Evolutionary conservation across 1,284 basidiomycete species (phyloP), one percentile per base, ranked within the genome.

Genomic region (Trametes polyzona): DNA sequence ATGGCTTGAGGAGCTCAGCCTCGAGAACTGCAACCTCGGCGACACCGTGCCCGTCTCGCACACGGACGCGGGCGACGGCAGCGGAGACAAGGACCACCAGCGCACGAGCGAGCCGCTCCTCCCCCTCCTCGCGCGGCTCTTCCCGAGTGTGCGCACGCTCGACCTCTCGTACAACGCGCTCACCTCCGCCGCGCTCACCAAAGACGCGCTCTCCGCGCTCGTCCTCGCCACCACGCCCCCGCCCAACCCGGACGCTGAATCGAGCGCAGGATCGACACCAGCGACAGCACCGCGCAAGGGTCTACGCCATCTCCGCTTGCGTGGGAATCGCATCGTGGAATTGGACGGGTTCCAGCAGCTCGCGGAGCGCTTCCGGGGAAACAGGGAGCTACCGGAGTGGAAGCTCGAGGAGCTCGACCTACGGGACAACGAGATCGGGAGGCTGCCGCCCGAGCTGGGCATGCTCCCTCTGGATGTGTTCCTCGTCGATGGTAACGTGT

Each of bases 401-500:
- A 84, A 82, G 65, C 74, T 92, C 43, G 89, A 92, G 65, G 90
- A 93, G 68, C 71, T 93, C 37, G 91, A 93, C 71, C 61, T 92
- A 64, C 73, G 90, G 58, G 89, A 93, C 65, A 93, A 93, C 61
- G 87, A 89, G 66, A 83, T 93, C 51, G 77, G 78, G 9, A 84
- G 80, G 71, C 70, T 93, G 32, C 84, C 83, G 0, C 73, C 87
- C 4, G 84, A 87, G 66, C 69, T 92, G 50, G 91, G 91, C 12
- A 67, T 91, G 59, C 67, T 93, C 44, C 86, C 90, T 21, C 70
- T 93, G 63, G 90, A 92, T 51, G 84, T 90, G 11, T 84, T 93
- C 55, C 72, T 91, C 63, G 91, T 93, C 32, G 91, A 93, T 66
- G 90, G 90, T n/a, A 93, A 93, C 72, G 73, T 79, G 89, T 92